Evolutionary conservation across 495 filamentous ascomycete genomes (phyloP), one percentile per base, ranked within the genome.

Genomic region (Hyphodiscus hymeniophilus): DNA sequence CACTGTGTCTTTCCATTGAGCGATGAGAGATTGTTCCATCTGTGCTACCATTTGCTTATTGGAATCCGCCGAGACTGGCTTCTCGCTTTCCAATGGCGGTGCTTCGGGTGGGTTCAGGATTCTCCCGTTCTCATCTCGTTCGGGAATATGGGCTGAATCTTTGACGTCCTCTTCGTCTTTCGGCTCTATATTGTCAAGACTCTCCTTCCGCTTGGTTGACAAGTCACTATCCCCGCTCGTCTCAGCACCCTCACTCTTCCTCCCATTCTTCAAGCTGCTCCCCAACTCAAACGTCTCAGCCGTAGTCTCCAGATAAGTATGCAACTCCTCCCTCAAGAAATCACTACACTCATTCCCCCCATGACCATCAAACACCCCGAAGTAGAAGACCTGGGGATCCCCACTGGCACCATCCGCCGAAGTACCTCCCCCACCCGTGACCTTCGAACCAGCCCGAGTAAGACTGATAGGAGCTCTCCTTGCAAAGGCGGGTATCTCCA

Each of bases 381-480:
- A 98, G 63, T 97, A 98, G 65, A 98, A 98, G 6, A 96, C 84
- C 59, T 95, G 89, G 7, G 89, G 89, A 62, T 95, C 89, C 7
- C 89, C 89, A 54, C 79, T 85, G 3, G 85, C 77, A 39, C 79
- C 82, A 45, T 86, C 80, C 15, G 87, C 86, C 22, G 69, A 71
- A 21, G 75, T 82, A 7, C 71, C 73, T 56, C 79, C 76, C 10
- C 72, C 77, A 5, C 63, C 61, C 35, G 45, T 55, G 11, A 17
- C 41, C 42, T 49, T 52, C 35, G 31, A 51, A 40, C 50, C 57
- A 18, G 52, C 68, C 23, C 66, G 63, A 47, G 66, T 87, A 33
- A 94, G 53, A 34, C 81, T 87, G 15, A 84, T 69, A 2, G 89
- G 89, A 0, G 77, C 73, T 10, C 85, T 72, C 63, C 85, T 91